These are phyloP conservation scores for Pyronema omphalodes DNA, from an alignment of 495 filamentous ascomycete species.

Conservation along the genomic window DNA sequence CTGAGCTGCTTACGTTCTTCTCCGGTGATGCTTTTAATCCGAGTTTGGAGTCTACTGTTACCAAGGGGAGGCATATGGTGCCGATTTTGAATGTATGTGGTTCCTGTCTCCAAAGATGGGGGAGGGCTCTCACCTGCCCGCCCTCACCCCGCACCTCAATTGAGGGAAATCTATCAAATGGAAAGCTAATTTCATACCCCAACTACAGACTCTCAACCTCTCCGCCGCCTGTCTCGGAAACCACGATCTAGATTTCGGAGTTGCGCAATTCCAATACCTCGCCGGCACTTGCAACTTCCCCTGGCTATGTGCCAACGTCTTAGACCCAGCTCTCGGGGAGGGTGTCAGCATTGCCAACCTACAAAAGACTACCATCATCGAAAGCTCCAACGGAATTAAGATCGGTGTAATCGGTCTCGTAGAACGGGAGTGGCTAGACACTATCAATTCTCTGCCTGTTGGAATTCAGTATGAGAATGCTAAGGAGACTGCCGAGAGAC, in stretches of 20 bases:
- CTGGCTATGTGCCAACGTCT: conserved; percentile 73
- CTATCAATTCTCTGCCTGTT: conserved; percentile 69
- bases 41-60: conserved; percentile 65
- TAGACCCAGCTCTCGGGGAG: conserved; percentile 58
- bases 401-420: conserved; percentile 70
- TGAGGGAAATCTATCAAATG: too few relatives aligned
- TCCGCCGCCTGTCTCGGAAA: conserved; percentile 66
- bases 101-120: too few relatives aligned
- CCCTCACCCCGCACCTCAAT: too few relatives aligned
- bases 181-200: too few relatives aligned
- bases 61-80: conserved; percentile 80
- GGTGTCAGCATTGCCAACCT: conserved; percentile 27
- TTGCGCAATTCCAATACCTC: conserved; percentile 55
- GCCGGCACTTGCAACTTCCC: conserved; percentile 61
- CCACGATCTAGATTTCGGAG: conserved; percentile 89
- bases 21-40: conserved; percentile 89
- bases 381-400: conserved; percentile 64
- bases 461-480: conserved; percentile 65
- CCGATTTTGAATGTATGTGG: conserved; percentile 48
- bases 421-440: conserved; percentile 62
- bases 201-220: too few relatives aligned
- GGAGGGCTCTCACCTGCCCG: too few relatives aligned
- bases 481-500: conserved; percentile 45
- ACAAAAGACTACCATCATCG: conserved; percentile 55
- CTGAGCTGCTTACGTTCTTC: conserved; percentile 59